Evolutionary conservation across 75 land plant genomes (phyloP).

Genomic region (Picea glauca): DNA sequence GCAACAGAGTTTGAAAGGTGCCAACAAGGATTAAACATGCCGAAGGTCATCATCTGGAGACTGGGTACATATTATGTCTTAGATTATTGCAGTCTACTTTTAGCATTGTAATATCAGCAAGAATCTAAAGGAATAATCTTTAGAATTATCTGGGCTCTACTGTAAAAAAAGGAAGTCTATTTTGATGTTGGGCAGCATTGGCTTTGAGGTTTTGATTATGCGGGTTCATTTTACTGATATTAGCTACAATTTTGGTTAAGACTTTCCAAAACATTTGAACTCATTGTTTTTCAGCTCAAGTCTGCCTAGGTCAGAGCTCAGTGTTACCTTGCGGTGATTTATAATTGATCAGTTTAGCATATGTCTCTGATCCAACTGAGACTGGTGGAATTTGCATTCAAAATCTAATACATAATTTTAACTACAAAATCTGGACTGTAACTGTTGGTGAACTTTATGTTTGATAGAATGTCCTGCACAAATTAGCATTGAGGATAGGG

Average conservation of each 20-base stretch:
- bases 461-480: background rate
- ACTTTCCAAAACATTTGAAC: background rate
- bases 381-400: background rate
- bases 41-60: background rate
- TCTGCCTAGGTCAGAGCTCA: background rate
- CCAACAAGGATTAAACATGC: background rate
- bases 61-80: background rate
- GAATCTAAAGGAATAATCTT: background rate
- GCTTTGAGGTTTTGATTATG: background rate
- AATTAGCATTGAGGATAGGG: background rate
- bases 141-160: background rate
- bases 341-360: background rate
- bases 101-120: background rate
- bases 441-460: background rate
- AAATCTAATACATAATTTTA: background rate
- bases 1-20: conserved; percentile 12
- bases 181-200: background rate
- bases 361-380: background rate
- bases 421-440: background rate
- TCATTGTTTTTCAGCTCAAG: background rate
- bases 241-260: background rate
- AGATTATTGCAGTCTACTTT: background rate
- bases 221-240: background rate
- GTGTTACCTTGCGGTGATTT: background rate
- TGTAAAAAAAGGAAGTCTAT: background rate